phyloP scores from a whole-genome alignment of 495 filamentous ascomycete species.

The Echria macrotheca region DNA sequence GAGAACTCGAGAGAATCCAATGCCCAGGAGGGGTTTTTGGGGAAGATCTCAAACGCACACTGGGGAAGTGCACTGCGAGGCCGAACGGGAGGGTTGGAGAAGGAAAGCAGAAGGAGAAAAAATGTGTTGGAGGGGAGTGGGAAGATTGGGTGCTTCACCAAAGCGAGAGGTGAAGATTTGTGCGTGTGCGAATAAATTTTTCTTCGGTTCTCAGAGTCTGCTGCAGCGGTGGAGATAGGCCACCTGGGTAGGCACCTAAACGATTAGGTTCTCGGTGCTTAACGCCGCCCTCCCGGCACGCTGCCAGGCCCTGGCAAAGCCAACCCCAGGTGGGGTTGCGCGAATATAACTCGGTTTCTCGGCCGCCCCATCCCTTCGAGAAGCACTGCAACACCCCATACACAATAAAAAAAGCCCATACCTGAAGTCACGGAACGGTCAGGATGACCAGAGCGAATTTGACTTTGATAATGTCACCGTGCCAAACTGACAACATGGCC shows the following conservation, averaged over 20 bases:
- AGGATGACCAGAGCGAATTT: background rate
- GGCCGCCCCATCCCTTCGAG: background rate
- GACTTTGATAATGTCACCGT: background rate
- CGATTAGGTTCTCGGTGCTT: constrained; percentile 16
- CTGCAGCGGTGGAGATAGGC: constrained; percentile 28
- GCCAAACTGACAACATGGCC: constrained; percentile 1
- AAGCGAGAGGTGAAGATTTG: constrained; percentile 24
- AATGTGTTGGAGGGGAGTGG: constrained; percentile 19
- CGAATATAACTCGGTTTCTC: constrained; percentile 26
- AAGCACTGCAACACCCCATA: background rate
- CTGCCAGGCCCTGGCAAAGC: background rate
- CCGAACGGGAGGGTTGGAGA: constrained; percentile 11
- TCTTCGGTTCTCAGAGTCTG: constrained; percentile 24
- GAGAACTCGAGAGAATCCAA: constrained; percentile 14
- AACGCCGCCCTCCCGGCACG: background rate
- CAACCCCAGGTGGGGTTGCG: constrained; percentile 26
- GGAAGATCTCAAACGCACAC: too few relatives aligned
- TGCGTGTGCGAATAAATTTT: constrained; percentile 39
- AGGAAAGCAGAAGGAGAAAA: constrained; percentile 17
- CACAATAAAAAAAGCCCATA: too few relatives aligned
- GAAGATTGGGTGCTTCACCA: constrained; percentile 19
- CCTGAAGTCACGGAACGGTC: constrained; percentile 5
- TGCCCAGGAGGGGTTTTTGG: constrained; percentile 12
- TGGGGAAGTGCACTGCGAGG: too few relatives aligned
- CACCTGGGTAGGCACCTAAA: constrained; percentile 21